Conservation (phyloP, 23 red algal species). For the Gracilariopsis chorda region DNA sequence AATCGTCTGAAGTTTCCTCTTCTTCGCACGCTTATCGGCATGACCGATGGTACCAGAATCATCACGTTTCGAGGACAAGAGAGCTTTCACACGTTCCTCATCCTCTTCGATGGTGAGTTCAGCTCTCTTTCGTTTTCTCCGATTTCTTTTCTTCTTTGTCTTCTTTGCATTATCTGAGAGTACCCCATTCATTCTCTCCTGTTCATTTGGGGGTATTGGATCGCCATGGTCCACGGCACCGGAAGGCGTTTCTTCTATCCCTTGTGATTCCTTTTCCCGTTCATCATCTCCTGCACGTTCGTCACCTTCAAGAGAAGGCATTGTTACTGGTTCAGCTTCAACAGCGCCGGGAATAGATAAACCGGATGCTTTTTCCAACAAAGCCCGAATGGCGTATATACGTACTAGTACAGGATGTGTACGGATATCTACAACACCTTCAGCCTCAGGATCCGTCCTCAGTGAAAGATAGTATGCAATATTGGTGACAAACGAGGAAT, state of each 20-base stretch:
- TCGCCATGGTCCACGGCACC: background rate
- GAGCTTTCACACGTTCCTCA: constrained; percentile 20
- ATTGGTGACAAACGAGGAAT: constrained; percentile 23
- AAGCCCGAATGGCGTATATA: constrained; percentile 25
- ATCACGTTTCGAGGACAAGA: background rate
- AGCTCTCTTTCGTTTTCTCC: constrained; percentile 10
- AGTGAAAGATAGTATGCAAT: constrained; percentile 52
- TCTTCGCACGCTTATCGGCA: background rate
- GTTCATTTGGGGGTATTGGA: background rate
- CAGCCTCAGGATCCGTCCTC: constrained; percentile 51
- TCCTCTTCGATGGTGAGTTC: constrained; percentile 10
- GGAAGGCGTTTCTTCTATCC: background rate
- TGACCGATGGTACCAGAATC: background rate
- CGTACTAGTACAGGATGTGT: constrained; percentile 49
- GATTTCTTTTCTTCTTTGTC: constrained; percentile 25
- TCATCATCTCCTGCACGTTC: background rate
- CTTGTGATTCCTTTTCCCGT: background rate
- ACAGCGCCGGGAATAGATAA: background rate
- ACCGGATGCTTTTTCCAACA: background rate
- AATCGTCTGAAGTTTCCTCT: constrained; percentile 18
- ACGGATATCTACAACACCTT: constrained; percentile 3
- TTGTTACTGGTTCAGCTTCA: background rate
- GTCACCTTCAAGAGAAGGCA: no score
- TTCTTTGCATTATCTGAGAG: background rate
- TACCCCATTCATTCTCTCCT: constrained; percentile 21